Evolutionary conservation across 78 protist genomes (phyloP), one percentile per base, ranked within the genome.

Genomic region (Dictyostelium brefeldianum): DNA sequence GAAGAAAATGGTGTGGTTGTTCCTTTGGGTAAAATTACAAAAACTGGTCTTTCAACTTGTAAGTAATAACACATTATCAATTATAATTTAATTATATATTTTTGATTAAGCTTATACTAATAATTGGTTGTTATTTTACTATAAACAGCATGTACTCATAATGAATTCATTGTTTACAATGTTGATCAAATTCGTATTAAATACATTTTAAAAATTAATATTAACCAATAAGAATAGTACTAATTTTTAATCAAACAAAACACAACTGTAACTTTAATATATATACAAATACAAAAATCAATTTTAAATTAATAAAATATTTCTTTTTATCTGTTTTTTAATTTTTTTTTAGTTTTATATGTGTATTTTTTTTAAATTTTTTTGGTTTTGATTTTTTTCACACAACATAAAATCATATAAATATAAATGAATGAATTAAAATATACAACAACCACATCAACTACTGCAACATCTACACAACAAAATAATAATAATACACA

Each of bases 101-200:
- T 53, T 53, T 54, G 14, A 5, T 54, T 54, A 17, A 1, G 11
- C n/a, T n/a, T n/a, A 36, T 36, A 20, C 31, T 3, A 4, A 5
- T 53, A 17, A 17, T 53, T 53, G 5, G 5, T 53, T 53, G 14
- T 53, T 53, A 17, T 53, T 53, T 17, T 5, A 51, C 4, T 47
- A 47, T 47, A 54, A 59, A 62, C n/a, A 73, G n/a, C 83, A 82
- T 91, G 95, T 12, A 51, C 95, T 0, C 95, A 91, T 29, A 56
- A 91, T 51, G 95, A 91, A n/a, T 80, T 56, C 31, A 82, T 91
- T 70, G 95, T 91, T 31, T 91, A 91, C 17, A 81, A 91, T 22
- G 78, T 79, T n/a, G 46, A 47, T 29, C 95, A 91, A 53, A 48
- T 90, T 18, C 62, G 50, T 50, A 82, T 81, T 36, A 81, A 50